A percentile compares a stretch with the other conserved stretches of the same genome.
Conservation (phyloP, 352 stramenopile genomes). For the Pythium graminicola region DNA sequence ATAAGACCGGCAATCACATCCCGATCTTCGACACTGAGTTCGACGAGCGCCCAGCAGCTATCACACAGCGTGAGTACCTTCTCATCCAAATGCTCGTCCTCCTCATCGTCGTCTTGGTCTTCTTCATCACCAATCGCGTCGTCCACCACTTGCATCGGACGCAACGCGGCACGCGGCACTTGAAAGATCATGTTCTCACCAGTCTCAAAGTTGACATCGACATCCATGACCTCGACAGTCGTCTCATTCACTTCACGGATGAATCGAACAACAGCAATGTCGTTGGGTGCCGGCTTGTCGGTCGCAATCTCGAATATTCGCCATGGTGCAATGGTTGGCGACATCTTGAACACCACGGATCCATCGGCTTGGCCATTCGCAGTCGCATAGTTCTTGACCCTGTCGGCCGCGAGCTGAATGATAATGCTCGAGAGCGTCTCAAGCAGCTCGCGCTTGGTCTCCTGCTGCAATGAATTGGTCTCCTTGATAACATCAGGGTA, state of each 20-base stretch:
- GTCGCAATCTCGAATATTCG: conserved; percentile 82
- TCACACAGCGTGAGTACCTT: conserved; percentile 84
- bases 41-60: conserved; percentile 77
- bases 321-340: conserved; percentile 60
- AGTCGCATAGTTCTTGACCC: conserved; percentile 52
- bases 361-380: conserved; percentile 42
- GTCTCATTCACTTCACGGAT: conserved; percentile 66
- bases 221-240: conserved; percentile 78
- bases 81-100: conserved; percentile 68
- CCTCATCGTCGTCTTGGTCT: conserved; percentile 58
- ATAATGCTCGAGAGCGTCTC: conserved; percentile 71
- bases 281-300: conserved; percentile 72
- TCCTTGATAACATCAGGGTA: conserved; percentile 71
- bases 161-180: conserved; percentile 48
- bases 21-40: conserved; percentile 71
- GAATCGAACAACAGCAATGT: conserved; percentile 80
- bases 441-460: conserved; percentile 69
- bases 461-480: conserved; percentile 29
- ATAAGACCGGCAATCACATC: conserved; percentile 62
- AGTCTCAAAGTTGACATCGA: conserved; percentile 85
- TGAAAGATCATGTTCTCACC: conserved; percentile 79
- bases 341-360: conserved; percentile 49
- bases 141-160: conserved; percentile 75
- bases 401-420: conserved; percentile 70
- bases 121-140: conserved; percentile 74